Evolutionary conservation across 2,329 filamentous ascomycete genomes (phyloP), one percentile per base, ranked within the genome.

Genomic region (Botrytis elliptica): DNA sequence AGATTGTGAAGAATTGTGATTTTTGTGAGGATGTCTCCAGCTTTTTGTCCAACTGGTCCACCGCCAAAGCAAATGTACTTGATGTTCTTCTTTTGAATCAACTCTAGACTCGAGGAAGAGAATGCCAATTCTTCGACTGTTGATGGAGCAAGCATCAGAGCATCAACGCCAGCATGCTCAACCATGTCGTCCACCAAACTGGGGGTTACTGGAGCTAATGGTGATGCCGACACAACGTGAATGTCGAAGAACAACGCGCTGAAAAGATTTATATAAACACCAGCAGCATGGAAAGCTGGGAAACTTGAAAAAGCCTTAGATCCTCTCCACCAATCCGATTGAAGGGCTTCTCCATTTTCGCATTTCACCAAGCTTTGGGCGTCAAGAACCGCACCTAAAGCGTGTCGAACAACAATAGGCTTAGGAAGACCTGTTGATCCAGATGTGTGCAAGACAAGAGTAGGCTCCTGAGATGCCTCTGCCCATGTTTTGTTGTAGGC

Each of bases 401-500:
- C 64, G 36, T 72, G 52, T 44, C 64, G 40, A 14, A 73, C 62
- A 38, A 70, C 55, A n/a, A 76, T 71, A 46, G 74, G 72, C 52
- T 75, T 77, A 46, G 75, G 76, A 9, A 73, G 40, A n/a, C 74
- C 75, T 20, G 74, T 75, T 33, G 74, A 75, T 25, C 74, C 75
- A 20, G 75, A 76, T 59, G 75, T 75, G 63, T 76, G 75, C 20
- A 74, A n/a, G 57, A 74, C 38, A 25, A 76, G 44, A 49, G 70
- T 16, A 22, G 73, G 71, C 7, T 74, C 64, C 22, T 63, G 18
- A 12, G 33, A 67, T 14, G 52, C 72, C 33, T 81, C 76, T 1
- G 80, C 78, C 36, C 80, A 83, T 3, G 71, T 75, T 10, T 74
- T 65, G 16, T 64, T 67, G 40, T 75, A 72, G n/a, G 72, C 42